Conservation (phyloP, 192 early-diverging fungal species). For the Mortierella alpina region DNA sequence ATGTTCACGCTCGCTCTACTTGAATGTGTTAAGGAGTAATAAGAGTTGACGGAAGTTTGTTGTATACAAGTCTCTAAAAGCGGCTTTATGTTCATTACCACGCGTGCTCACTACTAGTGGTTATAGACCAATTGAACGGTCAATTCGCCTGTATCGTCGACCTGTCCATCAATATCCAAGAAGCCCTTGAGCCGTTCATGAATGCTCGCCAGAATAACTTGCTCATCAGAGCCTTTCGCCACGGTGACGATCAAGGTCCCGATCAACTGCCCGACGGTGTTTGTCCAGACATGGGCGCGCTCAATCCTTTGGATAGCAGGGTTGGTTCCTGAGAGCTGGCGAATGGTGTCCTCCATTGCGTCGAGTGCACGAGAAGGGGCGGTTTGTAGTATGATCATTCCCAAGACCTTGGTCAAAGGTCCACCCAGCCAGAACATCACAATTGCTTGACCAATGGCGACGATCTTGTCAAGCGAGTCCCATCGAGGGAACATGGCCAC, state of each 20-base stretch:
- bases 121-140: conserved; percentile 58
- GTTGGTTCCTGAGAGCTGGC: conserved; percentile 49
- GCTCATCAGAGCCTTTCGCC: conserved; percentile 60
- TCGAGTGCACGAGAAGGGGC: conserved; percentile 56
- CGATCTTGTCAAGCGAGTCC: conserved; percentile 57
- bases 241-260: conserved; percentile 61
- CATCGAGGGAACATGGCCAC: conserved; percentile 35
- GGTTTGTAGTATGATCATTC: conserved; percentile 66
- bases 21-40: background rate
- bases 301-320: conserved; percentile 59
- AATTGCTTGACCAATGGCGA: conserved; percentile 58
- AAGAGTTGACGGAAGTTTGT: background rate
- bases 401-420: conserved; percentile 59
- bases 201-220: conserved; percentile 55
- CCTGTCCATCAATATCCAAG: conserved; percentile 41
- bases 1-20: background rate
- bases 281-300: conserved; percentile 67
- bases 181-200: conserved; percentile 57
- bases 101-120: background rate
- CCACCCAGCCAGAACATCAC: conserved; percentile 63
- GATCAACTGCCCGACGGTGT: conserved; percentile 61
- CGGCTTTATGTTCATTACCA: background rate
- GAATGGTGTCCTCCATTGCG: conserved; percentile 57
- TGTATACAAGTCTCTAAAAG: background rate
- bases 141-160: conserved; percentile 58